Evolutionary conservation across 345 rosid species (phyloP).

Genomic region (Pelargonium nanum): DNA sequence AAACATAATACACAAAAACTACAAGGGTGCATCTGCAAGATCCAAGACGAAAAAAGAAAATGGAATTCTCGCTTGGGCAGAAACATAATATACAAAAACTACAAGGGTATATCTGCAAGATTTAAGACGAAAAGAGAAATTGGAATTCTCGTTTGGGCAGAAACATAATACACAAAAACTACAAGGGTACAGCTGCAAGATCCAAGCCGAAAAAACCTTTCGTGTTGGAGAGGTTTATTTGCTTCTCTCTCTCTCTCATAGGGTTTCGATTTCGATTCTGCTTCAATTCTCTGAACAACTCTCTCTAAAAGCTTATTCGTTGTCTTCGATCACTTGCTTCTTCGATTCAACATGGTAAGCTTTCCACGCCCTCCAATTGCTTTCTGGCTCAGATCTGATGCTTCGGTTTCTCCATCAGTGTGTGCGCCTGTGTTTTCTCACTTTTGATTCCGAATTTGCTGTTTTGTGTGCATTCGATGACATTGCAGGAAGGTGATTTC

Average conservation of each 20-base stretch:
- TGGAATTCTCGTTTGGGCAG: no score
- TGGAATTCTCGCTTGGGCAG: no score
- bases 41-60: no score
- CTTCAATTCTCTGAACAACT: not conserved
- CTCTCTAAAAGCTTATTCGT: not conserved
- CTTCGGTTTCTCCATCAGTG: not conserved
- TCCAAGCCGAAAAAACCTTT: not conserved
- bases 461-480: not conserved
- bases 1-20: no score
- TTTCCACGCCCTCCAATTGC: not conserved
- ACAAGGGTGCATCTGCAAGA: no score
- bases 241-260: not conserved
- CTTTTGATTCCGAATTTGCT: not conserved
- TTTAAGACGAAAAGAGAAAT: no score
- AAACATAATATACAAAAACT: not conserved
- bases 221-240: not conserved
- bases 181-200: not conserved
- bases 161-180: not conserved
- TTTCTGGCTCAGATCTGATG: not conserved
- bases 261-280: not conserved
- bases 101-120: not conserved
- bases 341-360: not conserved
- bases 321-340: not conserved
- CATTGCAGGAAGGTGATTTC: slow-evolving; percentile 36
- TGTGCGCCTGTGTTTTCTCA: no score